Percentiles rank a stretch among this genome's conserved stretches.
Evolutionary conservation across 495 filamentous ascomycete genomes (phyloP).

Genomic region (Xylaria flabelliformis): DNA sequence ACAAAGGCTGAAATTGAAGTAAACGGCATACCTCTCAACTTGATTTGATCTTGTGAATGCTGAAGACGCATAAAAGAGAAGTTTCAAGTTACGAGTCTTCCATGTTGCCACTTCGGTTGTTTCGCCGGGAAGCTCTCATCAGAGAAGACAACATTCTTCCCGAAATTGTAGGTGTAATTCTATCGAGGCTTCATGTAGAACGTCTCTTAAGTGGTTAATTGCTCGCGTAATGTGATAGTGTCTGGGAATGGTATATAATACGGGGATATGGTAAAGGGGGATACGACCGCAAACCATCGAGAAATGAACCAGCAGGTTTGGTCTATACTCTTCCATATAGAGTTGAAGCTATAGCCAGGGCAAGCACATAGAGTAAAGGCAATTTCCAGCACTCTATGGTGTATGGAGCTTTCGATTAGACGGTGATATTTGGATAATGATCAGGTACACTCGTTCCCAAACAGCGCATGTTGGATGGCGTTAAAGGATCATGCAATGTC

Average conservation of each 20-base stretch:
- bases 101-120: not conserved
- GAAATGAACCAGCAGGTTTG: not conserved
- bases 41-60: not conserved
- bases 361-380: not conserved
- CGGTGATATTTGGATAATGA: not conserved
- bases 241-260: not conserved
- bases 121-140: not conserved
- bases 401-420: not conserved
- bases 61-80: not conserved
- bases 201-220: not conserved
- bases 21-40: not conserved
- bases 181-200: not conserved
- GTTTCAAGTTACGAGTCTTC: not conserved
- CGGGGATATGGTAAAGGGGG: not conserved
- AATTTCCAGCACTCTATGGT: not conserved
- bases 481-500: not conserved
- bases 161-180: not conserved
- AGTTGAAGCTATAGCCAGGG: not conserved
- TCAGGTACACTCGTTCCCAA: not conserved
- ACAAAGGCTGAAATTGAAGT: not conserved
- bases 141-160: not conserved
- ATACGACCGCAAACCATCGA: not conserved
- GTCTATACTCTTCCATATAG: not conserved
- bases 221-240: not conserved
- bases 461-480: not conserved